Evolutionary conservation across 202 grass and related monocot genomes (phyloP).

Genomic region (Hordeum pubiflorum): DNA sequence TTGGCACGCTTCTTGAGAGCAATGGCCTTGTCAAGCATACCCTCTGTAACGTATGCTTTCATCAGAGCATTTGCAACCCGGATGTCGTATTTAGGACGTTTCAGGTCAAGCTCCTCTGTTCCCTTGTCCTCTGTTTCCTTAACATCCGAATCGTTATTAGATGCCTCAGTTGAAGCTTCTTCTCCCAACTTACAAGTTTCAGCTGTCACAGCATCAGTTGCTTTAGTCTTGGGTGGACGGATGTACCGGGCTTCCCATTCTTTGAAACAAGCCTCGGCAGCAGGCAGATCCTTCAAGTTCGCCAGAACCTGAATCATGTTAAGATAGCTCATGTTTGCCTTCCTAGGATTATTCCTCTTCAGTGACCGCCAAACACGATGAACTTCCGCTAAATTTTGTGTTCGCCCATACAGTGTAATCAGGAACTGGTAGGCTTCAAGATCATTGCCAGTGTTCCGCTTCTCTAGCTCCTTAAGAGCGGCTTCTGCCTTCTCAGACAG

Average conservation of each 20-base stretch:
- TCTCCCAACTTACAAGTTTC: not conserved
- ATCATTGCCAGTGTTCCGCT: constrained; percentile 60
- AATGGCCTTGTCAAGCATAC: constrained; percentile 71
- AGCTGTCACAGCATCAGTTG: not conserved
- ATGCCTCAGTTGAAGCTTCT: constrained; percentile 20
- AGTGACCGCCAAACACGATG: constrained; percentile 78
- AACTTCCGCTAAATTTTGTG: constrained; percentile 69
- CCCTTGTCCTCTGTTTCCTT: constrained; percentile 19
- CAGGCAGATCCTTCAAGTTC: constrained; percentile 83
- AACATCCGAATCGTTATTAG: constrained; percentile 12
- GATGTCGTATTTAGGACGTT: constrained; percentile 69
- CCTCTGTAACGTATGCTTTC: constrained; percentile 71
- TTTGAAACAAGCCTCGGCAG: constrained; percentile 80
- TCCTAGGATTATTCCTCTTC: constrained; percentile 53
- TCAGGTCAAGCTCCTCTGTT: not conserved
- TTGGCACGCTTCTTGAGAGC: constrained; percentile 72
- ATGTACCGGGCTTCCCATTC: constrained; percentile 66
- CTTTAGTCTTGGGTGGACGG: constrained; percentile 28
- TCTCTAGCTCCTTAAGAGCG: constrained; percentile 84
- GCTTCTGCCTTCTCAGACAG: constrained; percentile 72
- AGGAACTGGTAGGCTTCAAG: constrained; percentile 85
- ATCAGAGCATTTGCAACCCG: constrained; percentile 86
- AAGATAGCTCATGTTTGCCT: constrained; percentile 85
- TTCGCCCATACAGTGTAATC: constrained; percentile 79
- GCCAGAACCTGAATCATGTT: constrained; percentile 91